Evolutionary conservation across 1,284 basidiomycete species (phyloP).

Genomic region (Serendipita sp.): DNA sequence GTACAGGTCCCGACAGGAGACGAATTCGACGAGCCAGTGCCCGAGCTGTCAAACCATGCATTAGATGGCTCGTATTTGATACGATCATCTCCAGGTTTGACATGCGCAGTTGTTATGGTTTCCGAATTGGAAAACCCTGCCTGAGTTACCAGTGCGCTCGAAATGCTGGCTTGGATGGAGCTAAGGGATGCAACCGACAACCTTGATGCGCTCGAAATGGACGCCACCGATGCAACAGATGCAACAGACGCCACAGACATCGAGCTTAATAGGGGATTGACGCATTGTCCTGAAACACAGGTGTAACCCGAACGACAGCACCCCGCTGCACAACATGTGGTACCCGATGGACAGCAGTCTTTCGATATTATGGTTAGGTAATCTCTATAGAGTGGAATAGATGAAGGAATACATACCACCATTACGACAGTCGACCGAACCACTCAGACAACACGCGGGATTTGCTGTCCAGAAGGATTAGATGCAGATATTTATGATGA

Average conservation of each 20-base stretch:
- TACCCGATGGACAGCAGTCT: background rate
- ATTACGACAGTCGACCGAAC: no score
- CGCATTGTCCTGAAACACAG: background rate
- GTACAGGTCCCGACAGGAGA: background rate
- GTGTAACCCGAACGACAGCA: background rate
- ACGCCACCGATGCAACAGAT: background rate
- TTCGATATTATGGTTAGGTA: background rate
- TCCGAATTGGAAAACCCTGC: background rate
- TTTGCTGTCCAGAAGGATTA: no score
- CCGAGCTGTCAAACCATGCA: background rate
- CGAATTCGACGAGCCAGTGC: background rate
- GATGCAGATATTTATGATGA: no score
- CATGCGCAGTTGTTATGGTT: background rate
- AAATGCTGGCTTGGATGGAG: no score
- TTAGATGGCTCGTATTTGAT: background rate
- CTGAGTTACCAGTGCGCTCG: background rate
- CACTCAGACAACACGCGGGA: no score
- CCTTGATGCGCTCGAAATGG: background rate
- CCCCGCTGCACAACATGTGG: background rate
- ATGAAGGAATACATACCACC: no score
- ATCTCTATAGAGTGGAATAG: background rate
- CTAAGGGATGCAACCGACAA: background rate
- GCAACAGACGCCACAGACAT: background rate
- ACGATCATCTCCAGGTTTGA: background rate
- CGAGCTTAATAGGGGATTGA: background rate